A percentile compares a stretch with the other conserved stretches of the same genome.
phyloP scores from a whole-genome alignment of 176 grass and related monocot species.

The Thalia dealbata region DNA sequence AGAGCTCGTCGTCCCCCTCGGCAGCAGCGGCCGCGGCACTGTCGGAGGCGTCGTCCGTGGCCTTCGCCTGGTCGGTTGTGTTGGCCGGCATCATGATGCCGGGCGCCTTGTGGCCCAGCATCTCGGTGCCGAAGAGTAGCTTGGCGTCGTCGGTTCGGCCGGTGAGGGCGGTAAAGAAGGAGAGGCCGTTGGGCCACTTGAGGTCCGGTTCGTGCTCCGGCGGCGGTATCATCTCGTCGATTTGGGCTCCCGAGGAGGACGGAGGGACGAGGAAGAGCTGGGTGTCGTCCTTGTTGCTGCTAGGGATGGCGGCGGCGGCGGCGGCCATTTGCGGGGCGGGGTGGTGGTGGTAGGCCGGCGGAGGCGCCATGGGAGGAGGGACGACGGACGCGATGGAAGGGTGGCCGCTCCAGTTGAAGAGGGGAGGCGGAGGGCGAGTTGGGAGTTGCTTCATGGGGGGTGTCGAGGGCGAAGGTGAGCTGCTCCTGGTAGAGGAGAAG shows the following conservation, averaged over 20 bases:
- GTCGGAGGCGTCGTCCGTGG: conserved; percentile 25
- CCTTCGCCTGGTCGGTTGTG: conserved; percentile 18
- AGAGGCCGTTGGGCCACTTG: conserved; percentile 93
- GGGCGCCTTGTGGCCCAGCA: neutral
- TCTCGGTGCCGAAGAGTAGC: conserved; percentile 39
- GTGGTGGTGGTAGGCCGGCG: conserved; percentile 39
- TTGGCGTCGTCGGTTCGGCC: conserved; percentile 73
- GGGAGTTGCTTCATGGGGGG: conserved; percentile 51
- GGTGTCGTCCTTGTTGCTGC: conserved; percentile 25
- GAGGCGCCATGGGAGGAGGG: conserved; percentile 25
- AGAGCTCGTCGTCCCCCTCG: conserved; percentile 38
- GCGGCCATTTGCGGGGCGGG: conserved; percentile 7
- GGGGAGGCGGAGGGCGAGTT: conserved; percentile 29
- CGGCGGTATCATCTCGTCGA: conserved; percentile 44
- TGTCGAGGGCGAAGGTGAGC: conserved; percentile 40
- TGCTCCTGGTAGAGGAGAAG: conserved; percentile 66
- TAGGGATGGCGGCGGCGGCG: conserved; percentile 8
- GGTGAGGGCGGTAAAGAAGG: conserved; percentile 91
- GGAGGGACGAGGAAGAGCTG: conserved; percentile 43
- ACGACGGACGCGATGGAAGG: conserved; percentile 24
- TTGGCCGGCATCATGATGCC: neutral
- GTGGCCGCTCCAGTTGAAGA: conserved; percentile 42
- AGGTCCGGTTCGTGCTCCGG: conserved; percentile 37
- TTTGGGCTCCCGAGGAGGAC: conserved; percentile 31
- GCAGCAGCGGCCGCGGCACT: no score